These are phyloP conservation scores for Selaginella moellendorffii DNA, from an alignment of 75 land plant species.

Conservation along the genomic window DNA sequence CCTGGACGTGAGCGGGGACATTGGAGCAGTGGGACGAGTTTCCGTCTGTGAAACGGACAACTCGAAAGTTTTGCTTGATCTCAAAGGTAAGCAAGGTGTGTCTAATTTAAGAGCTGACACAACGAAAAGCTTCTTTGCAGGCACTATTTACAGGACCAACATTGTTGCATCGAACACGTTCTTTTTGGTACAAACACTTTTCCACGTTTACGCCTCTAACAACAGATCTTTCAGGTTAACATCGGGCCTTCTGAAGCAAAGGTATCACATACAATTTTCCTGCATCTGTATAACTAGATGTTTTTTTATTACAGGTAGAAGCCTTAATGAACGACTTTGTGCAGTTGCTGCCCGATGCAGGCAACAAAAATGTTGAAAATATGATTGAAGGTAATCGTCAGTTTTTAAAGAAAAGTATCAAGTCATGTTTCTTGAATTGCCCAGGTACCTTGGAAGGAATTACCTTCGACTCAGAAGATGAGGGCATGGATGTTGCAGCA, in stretches of 20 bases:
- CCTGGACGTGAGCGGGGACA: constrained; percentile 86
- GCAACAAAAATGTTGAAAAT: constrained; percentile 59
- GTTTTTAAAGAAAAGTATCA: background rate
- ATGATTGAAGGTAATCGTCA: constrained; percentile 73
- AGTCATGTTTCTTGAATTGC: background rate
- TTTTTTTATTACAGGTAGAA: constrained; percentile 46
- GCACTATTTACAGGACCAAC: constrained; percentile 70
- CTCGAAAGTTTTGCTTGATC: constrained; percentile 52
- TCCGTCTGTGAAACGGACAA: constrained; percentile 35
- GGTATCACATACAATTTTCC: constrained; percentile 21
- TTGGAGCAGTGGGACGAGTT: constrained; percentile 91
- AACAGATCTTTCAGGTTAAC: constrained; percentile 82
- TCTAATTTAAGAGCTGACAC: too few relatives aligned
- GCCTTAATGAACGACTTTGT: constrained; percentile 92
- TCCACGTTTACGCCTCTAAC: constrained; percentile 17
- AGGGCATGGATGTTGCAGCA: constrained; percentile 18
- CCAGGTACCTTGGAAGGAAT: constrained; percentile 73
- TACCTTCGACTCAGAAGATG: constrained; percentile 71
- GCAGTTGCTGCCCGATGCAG: constrained; percentile 58
- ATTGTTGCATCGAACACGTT: constrained; percentile 89
- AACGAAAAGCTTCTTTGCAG: constrained; percentile 38
- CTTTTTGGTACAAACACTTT: constrained; percentile 49
- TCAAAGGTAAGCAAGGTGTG: constrained; percentile 78
- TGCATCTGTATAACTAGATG: constrained; percentile 2
- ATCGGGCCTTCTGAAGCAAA: constrained; percentile 89